phyloP scores from a whole-genome alignment of 306 rosid species.

The Lagenaria siceraria region DNA sequence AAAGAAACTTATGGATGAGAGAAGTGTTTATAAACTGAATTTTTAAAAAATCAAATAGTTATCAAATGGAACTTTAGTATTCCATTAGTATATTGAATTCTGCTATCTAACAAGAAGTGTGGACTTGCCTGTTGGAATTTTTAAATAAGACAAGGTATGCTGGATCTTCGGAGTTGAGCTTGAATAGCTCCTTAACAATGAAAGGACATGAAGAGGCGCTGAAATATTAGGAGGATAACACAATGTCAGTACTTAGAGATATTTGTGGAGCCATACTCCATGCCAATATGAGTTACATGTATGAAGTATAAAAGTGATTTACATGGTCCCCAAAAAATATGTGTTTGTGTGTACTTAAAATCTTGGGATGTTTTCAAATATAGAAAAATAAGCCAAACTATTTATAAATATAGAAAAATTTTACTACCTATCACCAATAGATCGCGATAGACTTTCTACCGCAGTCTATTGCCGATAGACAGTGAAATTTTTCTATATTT shows the following conservation, averaged over 20 bases:
- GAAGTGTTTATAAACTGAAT: not conserved
- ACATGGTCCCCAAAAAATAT: not conserved
- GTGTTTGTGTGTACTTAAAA: too few relatives aligned
- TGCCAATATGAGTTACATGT: not conserved
- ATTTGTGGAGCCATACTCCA: not conserved
- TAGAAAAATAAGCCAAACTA: too few relatives aligned
- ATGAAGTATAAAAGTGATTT: constrained; percentile 3
- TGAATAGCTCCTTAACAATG: constrained; percentile 46
- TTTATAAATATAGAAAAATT: too few relatives aligned
- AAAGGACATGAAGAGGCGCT: constrained; percentile 53
- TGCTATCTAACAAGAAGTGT: not conserved
- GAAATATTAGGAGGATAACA: constrained; percentile 14
- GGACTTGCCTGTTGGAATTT: constrained; percentile 48
- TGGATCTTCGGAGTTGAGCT: constrained; percentile 57
- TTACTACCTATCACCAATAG: too few relatives aligned
- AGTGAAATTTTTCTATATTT: too few relatives aligned
- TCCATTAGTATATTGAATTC: not conserved
- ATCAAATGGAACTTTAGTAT: not conserved
- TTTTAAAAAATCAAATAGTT: too few relatives aligned
- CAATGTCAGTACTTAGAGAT: not conserved
- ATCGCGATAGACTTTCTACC: too few relatives aligned
- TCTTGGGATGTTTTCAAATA: too few relatives aligned
- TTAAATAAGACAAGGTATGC: constrained; percentile 40
- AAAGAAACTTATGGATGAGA: too few relatives aligned
- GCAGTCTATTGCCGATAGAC: too few relatives aligned